Evolutionary conservation across 345 rosid species (phyloP).

Genomic region (Linum tenue): DNA sequence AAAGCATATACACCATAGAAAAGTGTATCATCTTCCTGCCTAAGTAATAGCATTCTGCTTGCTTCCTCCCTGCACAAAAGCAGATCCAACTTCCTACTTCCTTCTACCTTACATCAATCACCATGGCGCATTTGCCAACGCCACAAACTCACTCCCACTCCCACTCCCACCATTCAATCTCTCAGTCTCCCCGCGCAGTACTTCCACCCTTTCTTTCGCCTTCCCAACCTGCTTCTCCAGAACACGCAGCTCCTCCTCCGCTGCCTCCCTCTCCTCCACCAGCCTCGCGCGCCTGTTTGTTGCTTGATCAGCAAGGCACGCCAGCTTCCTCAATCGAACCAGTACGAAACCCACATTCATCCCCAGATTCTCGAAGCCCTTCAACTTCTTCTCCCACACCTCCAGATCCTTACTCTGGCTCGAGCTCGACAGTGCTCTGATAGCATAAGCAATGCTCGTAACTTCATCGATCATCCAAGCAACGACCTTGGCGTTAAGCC

Average conservation of each 20-base stretch:
- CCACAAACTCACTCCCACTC: conserved; percentile 21
- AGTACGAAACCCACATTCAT: conserved; percentile 36
- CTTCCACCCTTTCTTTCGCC: conserved; percentile 19
- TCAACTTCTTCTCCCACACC: conserved; percentile 38
- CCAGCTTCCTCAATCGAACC: conserved; percentile 22
- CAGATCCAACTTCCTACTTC: too few relatives aligned
- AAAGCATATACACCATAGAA: too few relatives aligned
- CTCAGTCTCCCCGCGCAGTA: conserved; percentile 27
- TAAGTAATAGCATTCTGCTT: too few relatives aligned
- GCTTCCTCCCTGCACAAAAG: background rate
- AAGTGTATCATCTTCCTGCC: too few relatives aligned
- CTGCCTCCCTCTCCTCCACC: conserved; percentile 19
- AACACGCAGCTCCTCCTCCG: conserved; percentile 18
- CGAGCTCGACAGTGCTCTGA: conserved; percentile 27
- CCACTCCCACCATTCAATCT: conserved; percentile 1
- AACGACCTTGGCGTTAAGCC: conserved; percentile 33
- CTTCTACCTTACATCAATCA: background rate
- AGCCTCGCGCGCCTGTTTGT: conserved; percentile 21
- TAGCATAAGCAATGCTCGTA: conserved; percentile 36
- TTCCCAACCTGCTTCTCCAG: conserved; percentile 15
- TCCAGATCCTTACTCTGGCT: conserved; percentile 20
- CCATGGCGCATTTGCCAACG: conserved; percentile 20
- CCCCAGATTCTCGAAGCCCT: conserved; percentile 43
- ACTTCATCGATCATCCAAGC: conserved; percentile 41
- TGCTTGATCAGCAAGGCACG: conserved; percentile 20